These are phyloP conservation scores for Vicia faba DNA, from an alignment of 306 rosid genomes.

Conservation along the genomic window DNA sequence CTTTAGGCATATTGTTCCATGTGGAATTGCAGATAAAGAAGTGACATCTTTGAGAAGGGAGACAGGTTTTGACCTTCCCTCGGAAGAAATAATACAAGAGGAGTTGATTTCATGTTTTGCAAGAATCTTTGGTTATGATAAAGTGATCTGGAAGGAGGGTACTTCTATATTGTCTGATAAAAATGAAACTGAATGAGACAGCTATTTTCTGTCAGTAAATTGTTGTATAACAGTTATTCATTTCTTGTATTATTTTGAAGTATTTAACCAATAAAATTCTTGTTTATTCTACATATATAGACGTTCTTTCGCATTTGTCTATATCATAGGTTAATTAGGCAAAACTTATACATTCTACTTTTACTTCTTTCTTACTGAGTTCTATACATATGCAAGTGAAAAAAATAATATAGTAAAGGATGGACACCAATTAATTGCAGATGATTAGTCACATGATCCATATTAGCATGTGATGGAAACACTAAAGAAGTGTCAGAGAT, in stretches of 20 bases:
- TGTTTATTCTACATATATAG: conserved; percentile 2
- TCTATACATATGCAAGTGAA: conserved; percentile 4
- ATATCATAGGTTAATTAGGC: neutral
- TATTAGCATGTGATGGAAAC: conserved; percentile 42
- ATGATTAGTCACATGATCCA: conserved; percentile 66
- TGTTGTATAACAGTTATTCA: conserved; percentile 14
- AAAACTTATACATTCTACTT: neutral
- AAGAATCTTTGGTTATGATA: conserved; percentile 60
- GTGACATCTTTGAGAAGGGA: conserved; percentile 85
- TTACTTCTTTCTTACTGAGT: conserved; percentile 10
- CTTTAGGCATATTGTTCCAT: conserved; percentile 84
- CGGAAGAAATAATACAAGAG: conserved; percentile 60
- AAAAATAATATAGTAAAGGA: conserved; percentile 35
- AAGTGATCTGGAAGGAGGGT: conserved; percentile 60
- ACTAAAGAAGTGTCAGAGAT: conserved; percentile 50
- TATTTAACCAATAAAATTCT: conserved; percentile 10
- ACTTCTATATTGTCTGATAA: conserved; percentile 38
- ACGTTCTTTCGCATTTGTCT: neutral
- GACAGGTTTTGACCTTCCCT: conserved; percentile 55
- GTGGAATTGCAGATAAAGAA: conserved; percentile 79
- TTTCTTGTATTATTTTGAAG: conserved; percentile 30
- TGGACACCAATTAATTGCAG: conserved; percentile 50
- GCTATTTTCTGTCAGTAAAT: conserved; percentile 25
- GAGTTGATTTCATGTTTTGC: conserved; percentile 83
- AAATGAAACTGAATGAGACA: conserved; percentile 43